Base-by-base conservation (phyloP, 495 filamentous ascomycete species). In the Neurospora terricola region DNA sequence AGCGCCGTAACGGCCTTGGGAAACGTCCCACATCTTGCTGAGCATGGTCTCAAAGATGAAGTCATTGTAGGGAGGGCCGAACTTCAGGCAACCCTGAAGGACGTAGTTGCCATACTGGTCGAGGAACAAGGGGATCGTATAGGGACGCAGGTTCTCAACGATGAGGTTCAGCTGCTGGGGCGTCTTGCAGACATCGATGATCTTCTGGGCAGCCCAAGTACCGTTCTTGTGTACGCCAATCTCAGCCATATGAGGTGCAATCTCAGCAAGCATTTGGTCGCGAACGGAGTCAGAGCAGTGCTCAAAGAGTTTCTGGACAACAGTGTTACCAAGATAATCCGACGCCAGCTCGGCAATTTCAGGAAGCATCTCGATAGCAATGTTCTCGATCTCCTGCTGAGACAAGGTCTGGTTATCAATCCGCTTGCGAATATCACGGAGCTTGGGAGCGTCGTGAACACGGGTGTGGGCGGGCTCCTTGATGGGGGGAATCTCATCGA, bases 91-190 rank as follows among this genome's bases (percentile, higher is more conserved):
- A 77, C 95, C 94, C 82, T 99, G 96, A 73, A 99, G 85, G 43
- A 99, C 96, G 77, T 99, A 99, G 83, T 99, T 99, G 74, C 96
- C 96, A 77, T 96, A 99, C 79, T 99, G 96, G 78, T 99, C 96
- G 16, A 98, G 87, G 87, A 99, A 98, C 27, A 97, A 84, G 4
- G 94, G 91, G 34, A 98, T 88, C 6, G 91, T 92, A 82, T 96
- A 97, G 2, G 93, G 90, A 10, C 91, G 90, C 38, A 99, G 85
- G 74, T 91, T 87, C 73, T 97, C 88, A 38, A 96, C 91, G 76
- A 98, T 94, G 80, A 93, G 86, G 40, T 86, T 82, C 90, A 94
- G 95, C 84, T 98, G 94, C 70, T 86, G 86, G 6, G 92, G 91
- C 3, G 91, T 92, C 80, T 94, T 91, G 75, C 93, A 92, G 23